Evolutionary conservation across 2,329 filamentous ascomycete genomes (phyloP).

Genomic region (Arachnomyces sp.): DNA sequence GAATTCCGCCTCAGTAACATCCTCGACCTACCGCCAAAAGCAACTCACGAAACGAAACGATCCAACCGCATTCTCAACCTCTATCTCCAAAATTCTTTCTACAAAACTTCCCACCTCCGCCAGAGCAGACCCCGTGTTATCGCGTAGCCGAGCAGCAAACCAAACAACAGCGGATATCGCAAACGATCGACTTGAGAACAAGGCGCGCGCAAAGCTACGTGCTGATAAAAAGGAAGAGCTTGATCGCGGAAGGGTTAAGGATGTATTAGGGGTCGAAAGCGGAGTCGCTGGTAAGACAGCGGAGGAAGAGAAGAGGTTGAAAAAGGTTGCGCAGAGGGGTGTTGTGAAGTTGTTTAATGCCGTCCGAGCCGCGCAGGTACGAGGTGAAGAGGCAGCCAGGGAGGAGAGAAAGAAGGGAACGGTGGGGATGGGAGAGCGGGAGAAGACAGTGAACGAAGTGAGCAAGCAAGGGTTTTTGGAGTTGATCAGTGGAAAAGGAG

Average conservation of each 20-base stretch:
- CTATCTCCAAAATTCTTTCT: conserved; percentile 83
- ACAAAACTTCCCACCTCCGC: conserved; percentile 79
- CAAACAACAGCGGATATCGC: conserved; percentile 64
- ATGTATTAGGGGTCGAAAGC: conserved; percentile 64
- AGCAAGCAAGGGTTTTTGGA: conserved; percentile 95
- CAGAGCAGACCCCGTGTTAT: conserved; percentile 82
- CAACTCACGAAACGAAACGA: conserved; percentile 70
- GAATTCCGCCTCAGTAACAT: conserved; percentile 34
- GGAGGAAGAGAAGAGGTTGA: conserved; percentile 69
- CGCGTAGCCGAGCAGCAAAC: conserved; percentile 68
- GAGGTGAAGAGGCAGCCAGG: conserved; percentile 66
- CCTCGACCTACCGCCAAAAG: conserved; percentile 27
- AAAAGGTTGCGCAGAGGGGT: conserved; percentile 84
- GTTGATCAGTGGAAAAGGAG: conserved; percentile 60
- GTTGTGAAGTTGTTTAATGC: conserved; percentile 97
- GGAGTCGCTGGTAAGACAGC: conserved; percentile 46
- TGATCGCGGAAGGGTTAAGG: conserved; percentile 81
- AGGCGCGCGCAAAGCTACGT: conserved; percentile 69
- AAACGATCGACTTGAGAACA: conserved; percentile 71
- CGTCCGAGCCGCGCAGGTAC: conserved; percentile 83
- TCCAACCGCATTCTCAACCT: conserved; percentile 81
- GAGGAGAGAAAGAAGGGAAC: conserved; percentile 63
- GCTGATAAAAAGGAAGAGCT: conserved; percentile 70
- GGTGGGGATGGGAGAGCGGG: conserved; percentile 68
- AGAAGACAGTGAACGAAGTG: conserved; percentile 91